phyloP scores from a whole-genome alignment of 768 basidiomycete species.

The Lactifluus piperatus region DNA sequence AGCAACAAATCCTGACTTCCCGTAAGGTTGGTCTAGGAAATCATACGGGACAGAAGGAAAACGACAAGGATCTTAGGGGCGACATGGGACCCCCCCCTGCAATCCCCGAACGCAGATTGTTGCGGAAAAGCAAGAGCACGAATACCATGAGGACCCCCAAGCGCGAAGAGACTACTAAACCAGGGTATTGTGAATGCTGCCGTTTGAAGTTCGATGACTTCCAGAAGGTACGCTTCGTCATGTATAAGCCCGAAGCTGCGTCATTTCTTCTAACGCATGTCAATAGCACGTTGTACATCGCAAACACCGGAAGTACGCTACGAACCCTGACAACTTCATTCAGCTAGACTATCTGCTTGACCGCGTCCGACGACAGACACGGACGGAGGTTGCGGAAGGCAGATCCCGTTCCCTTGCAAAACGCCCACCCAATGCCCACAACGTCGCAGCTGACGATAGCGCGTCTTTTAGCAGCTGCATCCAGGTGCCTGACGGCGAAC shows the following conservation, averaged over 20 bases:
- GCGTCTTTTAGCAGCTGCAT: neutral
- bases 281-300: slow-evolving; percentile 61
- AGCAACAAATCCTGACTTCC: slow-evolving; percentile 61
- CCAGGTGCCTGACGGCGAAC: neutral
- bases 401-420: slow-evolving; percentile 5
- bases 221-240: slow-evolving; percentile 45
- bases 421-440: neutral
- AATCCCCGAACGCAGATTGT: slow-evolving; percentile 43
- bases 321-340: slow-evolving; percentile 65
- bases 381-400: slow-evolving; percentile 26
- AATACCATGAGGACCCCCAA: slow-evolving; percentile 67
- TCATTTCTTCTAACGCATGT: neutral
- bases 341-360: slow-evolving; percentile 69
- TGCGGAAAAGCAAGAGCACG: slow-evolving; percentile 75
- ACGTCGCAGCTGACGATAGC: neutral
- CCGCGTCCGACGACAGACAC: slow-evolving; percentile 45
- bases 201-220: slow-evolving; percentile 86
- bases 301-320: slow-evolving; percentile 78
- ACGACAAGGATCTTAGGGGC: slow-evolving; percentile 30
- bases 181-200: slow-evolving; percentile 98
- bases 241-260: neutral
- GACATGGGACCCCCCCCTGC: slow-evolving; percentile 60
- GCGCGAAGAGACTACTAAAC: slow-evolving; percentile 80
- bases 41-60: slow-evolving; percentile 25
- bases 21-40: slow-evolving; percentile 37